Conservation (phyloP, 441 rosid genomes). For the Croton laevigatus region DNA sequence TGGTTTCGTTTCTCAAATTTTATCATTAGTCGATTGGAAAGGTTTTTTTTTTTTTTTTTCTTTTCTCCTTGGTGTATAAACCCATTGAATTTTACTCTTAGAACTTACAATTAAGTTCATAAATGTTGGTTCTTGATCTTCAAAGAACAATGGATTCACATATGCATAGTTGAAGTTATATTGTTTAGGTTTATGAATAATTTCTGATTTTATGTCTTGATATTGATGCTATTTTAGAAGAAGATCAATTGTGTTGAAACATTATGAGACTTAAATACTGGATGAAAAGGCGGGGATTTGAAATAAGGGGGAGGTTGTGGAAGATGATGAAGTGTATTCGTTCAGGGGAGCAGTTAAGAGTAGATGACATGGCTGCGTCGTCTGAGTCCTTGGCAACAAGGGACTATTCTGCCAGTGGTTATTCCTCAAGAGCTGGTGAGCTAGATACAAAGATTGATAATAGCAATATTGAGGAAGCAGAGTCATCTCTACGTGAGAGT, state of each 20-base stretch:
- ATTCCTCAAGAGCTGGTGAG: constrained; percentile 61
- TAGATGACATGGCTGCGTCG: constrained; percentile 49
- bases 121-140: constrained; percentile 1
- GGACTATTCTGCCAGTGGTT: constrained; percentile 69
- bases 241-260: constrained; percentile 32
- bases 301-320: constrained; percentile 34
- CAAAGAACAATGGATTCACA: neutral
- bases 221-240: constrained; percentile 26
- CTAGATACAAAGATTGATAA: constrained; percentile 49
- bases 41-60: neutral
- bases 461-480: constrained; percentile 80
- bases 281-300: constrained; percentile 36
- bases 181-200: constrained; percentile 15
- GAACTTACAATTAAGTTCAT: neutral
- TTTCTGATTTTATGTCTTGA: constrained; percentile 23
- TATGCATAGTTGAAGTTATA: neutral
- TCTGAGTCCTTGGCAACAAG: constrained; percentile 79
- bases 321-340: constrained; percentile 75
- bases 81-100: neutral
- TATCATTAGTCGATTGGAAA: constrained; percentile 7
- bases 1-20: neutral
- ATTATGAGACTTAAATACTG: constrained; percentile 48
- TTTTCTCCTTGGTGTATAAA: neutral
- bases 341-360: constrained; percentile 49
- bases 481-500: constrained; percentile 73